phyloP scores from a whole-genome alignment of 2,329 filamentous ascomycete species.

The Cytospora mali region DNA sequence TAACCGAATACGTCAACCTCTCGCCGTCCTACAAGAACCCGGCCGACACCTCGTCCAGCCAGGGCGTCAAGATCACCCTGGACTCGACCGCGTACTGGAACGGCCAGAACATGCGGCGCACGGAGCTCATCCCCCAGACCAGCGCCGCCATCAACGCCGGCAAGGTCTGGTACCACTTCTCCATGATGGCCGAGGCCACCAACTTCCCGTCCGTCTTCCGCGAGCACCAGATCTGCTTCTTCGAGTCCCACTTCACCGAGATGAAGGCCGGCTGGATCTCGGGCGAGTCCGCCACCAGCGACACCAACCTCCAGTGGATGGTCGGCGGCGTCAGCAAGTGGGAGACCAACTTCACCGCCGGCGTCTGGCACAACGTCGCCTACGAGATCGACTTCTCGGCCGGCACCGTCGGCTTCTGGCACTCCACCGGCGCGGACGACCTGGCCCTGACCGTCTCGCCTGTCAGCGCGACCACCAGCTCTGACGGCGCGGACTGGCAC shows the following conservation, averaged over 20 bases:
- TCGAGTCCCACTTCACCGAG: slow-evolving; percentile 75
- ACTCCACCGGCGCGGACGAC: slow-evolving; percentile 63
- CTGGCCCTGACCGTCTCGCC: slow-evolving; percentile 62
- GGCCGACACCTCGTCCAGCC: slow-evolving; percentile 59
- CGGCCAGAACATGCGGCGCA: slow-evolving; percentile 71
- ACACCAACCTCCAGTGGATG: slow-evolving; percentile 65
- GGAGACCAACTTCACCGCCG: slow-evolving; percentile 62
- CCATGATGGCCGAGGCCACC: slow-evolving; percentile 58
- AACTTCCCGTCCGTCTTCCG: slow-evolving; percentile 64
- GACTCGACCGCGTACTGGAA: slow-evolving; percentile 69
- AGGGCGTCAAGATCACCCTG: slow-evolving; percentile 71
- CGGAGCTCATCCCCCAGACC: slow-evolving; percentile 74
- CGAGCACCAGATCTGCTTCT: slow-evolving; percentile 68
- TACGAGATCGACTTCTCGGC: slow-evolving; percentile 57
- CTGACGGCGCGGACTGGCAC: slow-evolving; percentile 74
- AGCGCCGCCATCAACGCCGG: slow-evolving; percentile 65
- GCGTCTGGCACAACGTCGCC: slow-evolving; percentile 67
- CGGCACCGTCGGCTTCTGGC: slow-evolving; percentile 68
- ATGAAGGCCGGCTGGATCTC: slow-evolving; percentile 68
- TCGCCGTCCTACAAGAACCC: slow-evolving; percentile 65
- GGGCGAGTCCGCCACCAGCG: slow-evolving; percentile 47
- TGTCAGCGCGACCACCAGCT: slow-evolving; percentile 58
- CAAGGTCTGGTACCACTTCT: slow-evolving; percentile 74
- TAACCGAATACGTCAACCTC: slow-evolving; percentile 64
- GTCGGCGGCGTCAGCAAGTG: slow-evolving; percentile 63